Evolutionary conservation across 441 rosid species (phyloP).

Genomic region (Sinapis alba): DNA sequence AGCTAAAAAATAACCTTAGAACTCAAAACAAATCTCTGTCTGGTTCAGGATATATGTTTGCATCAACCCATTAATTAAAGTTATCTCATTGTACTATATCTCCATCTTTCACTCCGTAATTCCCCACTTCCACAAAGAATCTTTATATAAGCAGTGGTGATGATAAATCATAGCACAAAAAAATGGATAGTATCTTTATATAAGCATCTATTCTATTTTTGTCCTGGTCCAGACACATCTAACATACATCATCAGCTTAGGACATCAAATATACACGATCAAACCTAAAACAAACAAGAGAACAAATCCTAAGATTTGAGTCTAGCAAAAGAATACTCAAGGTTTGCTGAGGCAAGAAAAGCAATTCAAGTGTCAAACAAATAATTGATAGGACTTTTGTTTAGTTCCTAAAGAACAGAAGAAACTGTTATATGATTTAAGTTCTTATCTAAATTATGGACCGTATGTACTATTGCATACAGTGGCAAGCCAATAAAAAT

Average conservation of each 20-base stretch:
- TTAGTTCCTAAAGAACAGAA: slow-evolving; percentile 29
- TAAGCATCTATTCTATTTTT: slow-evolving; percentile 30
- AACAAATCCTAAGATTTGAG: slow-evolving; percentile 5
- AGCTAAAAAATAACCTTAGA: not conserved
- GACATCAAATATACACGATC: slow-evolving; percentile 13
- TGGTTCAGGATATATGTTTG: not conserved
- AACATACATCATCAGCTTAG: slow-evolving; percentile 1
- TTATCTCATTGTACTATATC: slow-evolving; percentile 6
- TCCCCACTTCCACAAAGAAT: slow-evolving; percentile 32
- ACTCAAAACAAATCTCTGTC: slow-evolving; percentile 16
- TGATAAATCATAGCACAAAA: slow-evolving; percentile 16
- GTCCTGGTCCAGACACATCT: slow-evolving; percentile 28
- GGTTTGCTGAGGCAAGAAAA: slow-evolving; percentile 7
- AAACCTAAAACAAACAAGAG: not conserved
- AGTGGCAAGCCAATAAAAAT: slow-evolving; percentile 17
- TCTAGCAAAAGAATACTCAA: not conserved
- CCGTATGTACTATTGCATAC: slow-evolving; percentile 9
- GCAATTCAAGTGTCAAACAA: not conserved
- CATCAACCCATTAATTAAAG: slow-evolving; percentile 15
- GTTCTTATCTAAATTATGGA: slow-evolving; percentile 31
- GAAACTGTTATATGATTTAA: slow-evolving; percentile 1
- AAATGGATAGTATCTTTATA: slow-evolving; percentile 19
- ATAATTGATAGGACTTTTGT: slow-evolving; percentile 6
- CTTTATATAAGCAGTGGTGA: slow-evolving; percentile 28
- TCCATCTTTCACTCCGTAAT: slow-evolving; percentile 24